These are phyloP conservation scores for Trypanosoma caninum DNA, from an alignment of 208 protist genomes.

Conservation along the genomic window DNA sequence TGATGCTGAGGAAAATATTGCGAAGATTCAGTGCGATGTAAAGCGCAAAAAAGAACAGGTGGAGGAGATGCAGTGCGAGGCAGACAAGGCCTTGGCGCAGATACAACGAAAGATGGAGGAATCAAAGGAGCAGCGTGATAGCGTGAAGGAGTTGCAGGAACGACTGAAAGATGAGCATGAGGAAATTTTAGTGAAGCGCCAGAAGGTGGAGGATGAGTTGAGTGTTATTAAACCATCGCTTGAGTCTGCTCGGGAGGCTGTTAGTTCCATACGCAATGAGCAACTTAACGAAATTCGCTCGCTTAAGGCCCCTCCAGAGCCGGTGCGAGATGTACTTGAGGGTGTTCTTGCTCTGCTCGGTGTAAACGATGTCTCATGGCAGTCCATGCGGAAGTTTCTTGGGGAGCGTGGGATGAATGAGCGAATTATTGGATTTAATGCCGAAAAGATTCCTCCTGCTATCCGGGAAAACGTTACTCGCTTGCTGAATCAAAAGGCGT, in stretches of 20 bases:
- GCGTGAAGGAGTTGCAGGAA: slow-evolving; percentile 85
- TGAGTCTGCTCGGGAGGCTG: slow-evolving; percentile 91
- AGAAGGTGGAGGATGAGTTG: slow-evolving; percentile 92
- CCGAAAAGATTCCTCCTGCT: slow-evolving; percentile 82
- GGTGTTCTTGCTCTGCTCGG: slow-evolving; percentile 96
- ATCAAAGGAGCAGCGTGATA: slow-evolving; percentile 89
- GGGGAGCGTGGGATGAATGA: slow-evolving; percentile 91
- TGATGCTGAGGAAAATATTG: slow-evolving; percentile 91
- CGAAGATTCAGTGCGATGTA: slow-evolving; percentile 89
- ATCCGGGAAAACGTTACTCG: slow-evolving; percentile 81
- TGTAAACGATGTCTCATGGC: slow-evolving; percentile 94
- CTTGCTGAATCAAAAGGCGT: slow-evolving; percentile 82
- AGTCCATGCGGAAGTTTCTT: slow-evolving; percentile 95
- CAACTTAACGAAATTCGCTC: slow-evolving; percentile 96
- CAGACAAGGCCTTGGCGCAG: slow-evolving; percentile 91
- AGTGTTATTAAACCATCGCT: slow-evolving; percentile 92
- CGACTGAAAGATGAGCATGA: slow-evolving; percentile 90
- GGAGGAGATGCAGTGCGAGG: slow-evolving; percentile 91
- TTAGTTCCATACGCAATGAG: slow-evolving; percentile 91
- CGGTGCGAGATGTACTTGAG: slow-evolving; percentile 94
- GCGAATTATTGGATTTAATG: slow-evolving; percentile 96
- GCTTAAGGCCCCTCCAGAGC: slow-evolving; percentile 92
- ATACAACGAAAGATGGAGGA: slow-evolving; percentile 95
- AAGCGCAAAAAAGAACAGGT: slow-evolving; percentile 85
- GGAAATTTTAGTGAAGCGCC: slow-evolving; percentile 71